Percentiles rank a stretch among this genome's conserved stretches.
phyloP scores from a whole-genome alignment of 495 filamentous ascomycete genomes.

The Cryomyces minteri region DNA sequence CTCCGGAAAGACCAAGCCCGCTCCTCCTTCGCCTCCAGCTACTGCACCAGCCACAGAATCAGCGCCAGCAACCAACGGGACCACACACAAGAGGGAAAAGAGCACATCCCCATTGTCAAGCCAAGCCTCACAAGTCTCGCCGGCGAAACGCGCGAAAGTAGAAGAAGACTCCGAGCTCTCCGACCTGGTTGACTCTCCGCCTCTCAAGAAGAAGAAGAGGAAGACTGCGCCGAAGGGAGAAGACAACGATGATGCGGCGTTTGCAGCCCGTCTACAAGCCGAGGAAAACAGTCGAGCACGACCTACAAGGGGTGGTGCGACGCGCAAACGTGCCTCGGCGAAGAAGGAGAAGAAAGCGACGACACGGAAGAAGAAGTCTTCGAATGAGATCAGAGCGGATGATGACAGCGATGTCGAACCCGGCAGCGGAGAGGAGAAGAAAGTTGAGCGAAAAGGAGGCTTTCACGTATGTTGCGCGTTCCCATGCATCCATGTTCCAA shows the following conservation, averaged over 20 bases:
- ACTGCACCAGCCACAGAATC: slow-evolving; percentile 8
- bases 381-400: slow-evolving; percentile 53
- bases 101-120: not conserved
- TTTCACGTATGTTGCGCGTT: slow-evolving; percentile 38
- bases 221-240: slow-evolving; percentile 11
- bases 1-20: slow-evolving; percentile 17
- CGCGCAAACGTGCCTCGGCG: slow-evolving; percentile 19
- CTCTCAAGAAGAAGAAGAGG: slow-evolving; percentile 32
- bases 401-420: slow-evolving; percentile 63
- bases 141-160: slow-evolving; percentile 16
- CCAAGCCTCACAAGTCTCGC: not conserved
- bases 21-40: slow-evolving; percentile 10
- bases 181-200: slow-evolving; percentile 10
- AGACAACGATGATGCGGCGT: slow-evolving; percentile 60
- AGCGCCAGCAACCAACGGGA: slow-evolving; percentile 30
- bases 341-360: slow-evolving; percentile 32
- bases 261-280: slow-evolving; percentile 78
- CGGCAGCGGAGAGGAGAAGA: slow-evolving; percentile 43
- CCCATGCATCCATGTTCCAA: not conserved
- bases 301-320: slow-evolving; percentile 47
- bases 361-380: slow-evolving; percentile 63
- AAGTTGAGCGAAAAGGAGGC: slow-evolving; percentile 44
- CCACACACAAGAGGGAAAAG: not conserved
- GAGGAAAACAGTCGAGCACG: slow-evolving; percentile 65
- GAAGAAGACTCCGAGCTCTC: slow-evolving; percentile 15